Evolutionary conservation across 371 early-diverging fungal genomes (phyloP).

Genomic region (Rhizopus microsporus): DNA sequence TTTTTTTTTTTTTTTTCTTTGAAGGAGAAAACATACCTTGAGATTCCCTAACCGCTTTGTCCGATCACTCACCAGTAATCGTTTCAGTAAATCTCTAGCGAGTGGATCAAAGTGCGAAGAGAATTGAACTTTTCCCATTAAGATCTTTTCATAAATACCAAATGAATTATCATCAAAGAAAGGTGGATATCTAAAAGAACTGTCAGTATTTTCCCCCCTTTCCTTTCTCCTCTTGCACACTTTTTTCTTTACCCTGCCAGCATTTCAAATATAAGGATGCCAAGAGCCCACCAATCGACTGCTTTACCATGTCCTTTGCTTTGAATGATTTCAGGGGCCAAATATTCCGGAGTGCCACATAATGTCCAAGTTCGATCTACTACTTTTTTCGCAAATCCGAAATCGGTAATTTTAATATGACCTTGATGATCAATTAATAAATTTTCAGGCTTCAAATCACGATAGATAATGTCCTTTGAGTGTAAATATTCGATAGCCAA

Average conservation of each 20-base stretch:
- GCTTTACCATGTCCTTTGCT: slow-evolving; percentile 93
- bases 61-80: slow-evolving; percentile 85
- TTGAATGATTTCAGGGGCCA: slow-evolving; percentile 96
- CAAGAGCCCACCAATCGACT: slow-evolving; percentile 98
- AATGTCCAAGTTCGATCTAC: slow-evolving; percentile 83
- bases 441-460: slow-evolving; percentile 89
- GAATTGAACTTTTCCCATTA: slow-evolving; percentile 83
- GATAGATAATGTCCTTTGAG: slow-evolving; percentile 77
- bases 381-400: slow-evolving; percentile 87
- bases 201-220: background rate
- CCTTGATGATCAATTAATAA: slow-evolving; percentile 80
- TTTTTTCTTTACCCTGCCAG: slow-evolving; percentile 63
- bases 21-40: slow-evolving; percentile 27
- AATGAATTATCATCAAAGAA: slow-evolving; percentile 94
- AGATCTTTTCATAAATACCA: slow-evolving; percentile 91
- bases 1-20: background rate
- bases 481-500: slow-evolving; percentile 82
- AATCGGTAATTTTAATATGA: slow-evolving; percentile 92
- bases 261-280: slow-evolving; percentile 95
- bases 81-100: slow-evolving; percentile 89
- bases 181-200: slow-evolving; percentile 75
- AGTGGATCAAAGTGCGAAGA: slow-evolving; percentile 86
- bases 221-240: background rate
- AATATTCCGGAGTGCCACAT: slow-evolving; percentile 98
- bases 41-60: slow-evolving; percentile 86